Percentiles rank a stretch among this genome's conserved stretches.
Conservation (phyloP, 345 rosid genomes). For the Toxicodendron radicans region DNA sequence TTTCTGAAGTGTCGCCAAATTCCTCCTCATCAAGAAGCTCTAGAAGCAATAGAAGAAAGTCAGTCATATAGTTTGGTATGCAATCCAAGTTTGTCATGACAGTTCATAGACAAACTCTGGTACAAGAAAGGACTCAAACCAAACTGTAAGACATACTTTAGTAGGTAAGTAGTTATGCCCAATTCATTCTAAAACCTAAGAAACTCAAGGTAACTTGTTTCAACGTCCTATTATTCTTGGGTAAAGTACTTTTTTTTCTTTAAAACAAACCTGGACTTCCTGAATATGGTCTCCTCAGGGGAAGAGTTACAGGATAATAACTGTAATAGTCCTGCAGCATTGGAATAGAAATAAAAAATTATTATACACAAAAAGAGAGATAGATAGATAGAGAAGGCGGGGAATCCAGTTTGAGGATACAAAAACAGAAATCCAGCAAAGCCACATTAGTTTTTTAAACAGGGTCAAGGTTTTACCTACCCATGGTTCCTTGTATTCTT, state of each 20-base stretch:
- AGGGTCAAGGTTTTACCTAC: conserved; percentile 39
- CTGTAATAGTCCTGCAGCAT: conserved; percentile 69
- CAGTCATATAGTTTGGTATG: background rate
- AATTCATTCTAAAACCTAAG: background rate
- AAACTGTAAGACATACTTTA: background rate
- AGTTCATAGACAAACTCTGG: background rate
- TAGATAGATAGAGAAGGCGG: background rate
- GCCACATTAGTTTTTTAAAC: conserved; percentile 1
- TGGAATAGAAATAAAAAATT: conserved; percentile 2
- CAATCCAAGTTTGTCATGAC: conserved; percentile 7
- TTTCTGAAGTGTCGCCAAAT: conserved; percentile 46
- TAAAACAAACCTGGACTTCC: conserved; percentile 73
- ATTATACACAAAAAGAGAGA: background rate
- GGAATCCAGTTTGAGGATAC: background rate
- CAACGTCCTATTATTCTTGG: conserved; percentile 10
- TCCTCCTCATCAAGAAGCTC: conserved; percentile 77
- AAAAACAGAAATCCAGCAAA: conserved; percentile 10
- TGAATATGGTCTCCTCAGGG: conserved; percentile 71
- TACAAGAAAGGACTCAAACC: background rate
- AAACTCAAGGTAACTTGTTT: background rate
- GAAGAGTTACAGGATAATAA: conserved; percentile 76
- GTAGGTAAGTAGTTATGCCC: background rate
- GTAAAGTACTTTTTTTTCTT: background rate
- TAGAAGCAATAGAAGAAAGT: conserved; percentile 32
- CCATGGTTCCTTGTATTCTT: conserved; percentile 85